Evolutionary conservation across 2,329 filamentous ascomycete species (phyloP).

Genomic region (Acrocalymma vagum): DNA sequence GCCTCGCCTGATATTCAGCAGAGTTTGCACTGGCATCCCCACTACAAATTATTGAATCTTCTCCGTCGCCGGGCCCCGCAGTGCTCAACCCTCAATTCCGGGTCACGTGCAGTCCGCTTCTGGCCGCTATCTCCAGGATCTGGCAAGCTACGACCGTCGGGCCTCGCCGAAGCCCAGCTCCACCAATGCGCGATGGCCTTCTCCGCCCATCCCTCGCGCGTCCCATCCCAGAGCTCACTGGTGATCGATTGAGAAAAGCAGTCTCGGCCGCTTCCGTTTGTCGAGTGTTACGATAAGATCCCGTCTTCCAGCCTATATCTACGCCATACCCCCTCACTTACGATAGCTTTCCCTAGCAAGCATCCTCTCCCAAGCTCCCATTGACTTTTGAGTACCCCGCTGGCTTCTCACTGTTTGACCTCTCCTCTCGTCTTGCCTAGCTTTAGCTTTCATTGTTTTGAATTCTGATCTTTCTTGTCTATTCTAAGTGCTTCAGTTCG

Average conservation of each 20-base stretch:
- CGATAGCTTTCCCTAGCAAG: constrained; percentile 19
- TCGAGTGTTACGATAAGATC: constrained; percentile 40
- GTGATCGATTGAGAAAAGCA: constrained; percentile 34
- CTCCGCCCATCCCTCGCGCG: constrained; percentile 28
- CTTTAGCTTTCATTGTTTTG: constrained; percentile 1
- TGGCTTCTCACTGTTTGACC: constrained; percentile 2
- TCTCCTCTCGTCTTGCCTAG: constrained; percentile 2
- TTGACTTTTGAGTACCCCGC: constrained; percentile 11
- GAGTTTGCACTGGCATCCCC: constrained; percentile 16
- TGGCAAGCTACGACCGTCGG: constrained; percentile 32
- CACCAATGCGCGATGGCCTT: constrained; percentile 34
- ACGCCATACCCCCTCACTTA: constrained; percentile 24
- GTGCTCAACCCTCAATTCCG: constrained; percentile 15
- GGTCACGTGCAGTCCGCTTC: constrained; percentile 32
- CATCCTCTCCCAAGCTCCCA: constrained; percentile 15
- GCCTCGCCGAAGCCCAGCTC: constrained; percentile 43
- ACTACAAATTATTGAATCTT: constrained; percentile 14
- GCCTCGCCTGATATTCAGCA: constrained; percentile 32
- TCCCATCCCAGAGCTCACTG: constrained; percentile 27
- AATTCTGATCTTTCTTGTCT: not conserved
- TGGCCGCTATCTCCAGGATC: constrained; percentile 26
- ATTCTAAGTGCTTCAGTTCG: constrained; percentile 16
- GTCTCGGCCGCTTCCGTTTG: constrained; percentile 42
- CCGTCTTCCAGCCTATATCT: constrained; percentile 37
- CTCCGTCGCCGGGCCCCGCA: constrained; percentile 15